Evolutionary conservation across 2,329 filamentous ascomycete species (phyloP).

Genomic region (Pyrenochaeta sp.): DNA sequence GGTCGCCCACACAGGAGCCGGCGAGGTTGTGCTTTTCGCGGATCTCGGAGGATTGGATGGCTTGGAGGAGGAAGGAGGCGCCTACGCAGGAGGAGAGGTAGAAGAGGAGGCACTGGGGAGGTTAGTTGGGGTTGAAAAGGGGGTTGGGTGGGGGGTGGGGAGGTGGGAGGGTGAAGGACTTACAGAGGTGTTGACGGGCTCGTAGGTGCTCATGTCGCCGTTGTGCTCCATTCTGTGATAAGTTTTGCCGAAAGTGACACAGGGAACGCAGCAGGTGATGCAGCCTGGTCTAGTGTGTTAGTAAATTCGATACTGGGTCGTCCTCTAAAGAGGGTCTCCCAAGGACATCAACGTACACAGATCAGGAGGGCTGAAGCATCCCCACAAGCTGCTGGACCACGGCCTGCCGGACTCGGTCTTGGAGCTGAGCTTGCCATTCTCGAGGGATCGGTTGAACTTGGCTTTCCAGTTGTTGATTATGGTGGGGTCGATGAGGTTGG

Average conservation of each 20-base stretch:
- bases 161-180: not conserved
- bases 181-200: slow-evolving; percentile 42
- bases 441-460: not conserved
- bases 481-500: slow-evolving; percentile 1
- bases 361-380: slow-evolving; percentile 2
- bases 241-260: slow-evolving; percentile 48
- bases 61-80: slow-evolving; percentile 17
- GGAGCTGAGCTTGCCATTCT: slow-evolving; percentile 1
- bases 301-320: no score
- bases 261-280: slow-evolving; percentile 32
- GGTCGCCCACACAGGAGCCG: slow-evolving; percentile 27
- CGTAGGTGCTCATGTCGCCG: slow-evolving; percentile 39
- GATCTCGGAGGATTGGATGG: slow-evolving; percentile 33
- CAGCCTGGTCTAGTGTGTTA: no score
- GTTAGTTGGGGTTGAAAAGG: not conserved
- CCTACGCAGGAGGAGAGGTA: slow-evolving; percentile 23
- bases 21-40: slow-evolving; percentile 31
- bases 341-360: slow-evolving; percentile 6
- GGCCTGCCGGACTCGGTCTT: slow-evolving; percentile 1
- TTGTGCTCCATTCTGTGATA: slow-evolving; percentile 43
- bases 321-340: no score
- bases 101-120: slow-evolving; percentile 29
- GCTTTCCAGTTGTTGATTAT: slow-evolving; percentile 1
- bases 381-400: slow-evolving; percentile 7
- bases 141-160: not conserved